phyloP scores from a whole-genome alignment of 2,329 filamentous ascomycete species.

The Stagonosporopsis rhizophila region DNA sequence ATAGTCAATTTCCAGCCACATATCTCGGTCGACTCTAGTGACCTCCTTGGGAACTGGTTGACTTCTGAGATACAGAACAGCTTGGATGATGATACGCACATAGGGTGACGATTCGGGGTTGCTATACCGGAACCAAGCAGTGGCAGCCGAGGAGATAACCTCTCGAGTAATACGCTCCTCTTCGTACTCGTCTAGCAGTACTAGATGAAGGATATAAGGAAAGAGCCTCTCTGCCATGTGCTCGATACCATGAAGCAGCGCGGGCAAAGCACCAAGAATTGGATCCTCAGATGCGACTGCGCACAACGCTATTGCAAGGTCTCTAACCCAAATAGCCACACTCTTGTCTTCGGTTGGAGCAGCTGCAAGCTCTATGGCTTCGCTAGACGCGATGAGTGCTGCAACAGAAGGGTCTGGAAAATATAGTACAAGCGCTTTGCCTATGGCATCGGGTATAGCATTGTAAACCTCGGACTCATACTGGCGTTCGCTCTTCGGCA shows the following conservation, averaged over 20 bases:
- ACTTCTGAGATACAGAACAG: slow-evolving; percentile 85
- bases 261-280: slow-evolving; percentile 72
- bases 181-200: slow-evolving; percentile 73
- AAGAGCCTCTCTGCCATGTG: slow-evolving; percentile 77
- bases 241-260: slow-evolving; percentile 69
- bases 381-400: slow-evolving; percentile 1
- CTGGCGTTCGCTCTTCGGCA: slow-evolving; percentile 26
- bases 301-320: slow-evolving; percentile 66
- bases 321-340: slow-evolving; percentile 64
- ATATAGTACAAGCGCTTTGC: slow-evolving; percentile 36
- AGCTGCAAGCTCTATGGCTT: slow-evolving; percentile 30
- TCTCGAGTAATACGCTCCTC: slow-evolving; percentile 64
- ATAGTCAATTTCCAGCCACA: slow-evolving; percentile 88
- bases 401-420: slow-evolving; percentile 24
- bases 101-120: slow-evolving; percentile 63
- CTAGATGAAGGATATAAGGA: slow-evolving; percentile 84
- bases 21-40: slow-evolving; percentile 77
- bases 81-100: slow-evolving; percentile 75
- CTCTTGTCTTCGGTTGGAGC: slow-evolving; percentile 25
- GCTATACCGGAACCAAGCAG: slow-evolving; percentile 66
- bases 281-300: slow-evolving; percentile 64
- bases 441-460: slow-evolving; percentile 40
- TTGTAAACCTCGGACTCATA: slow-evolving; percentile 43
- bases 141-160: slow-evolving; percentile 69
- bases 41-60: slow-evolving; percentile 76